These are phyloP conservation scores for Podaxis carcinomalis DNA, from an alignment of 768 basidiomycete genomes.

Conservation along the genomic window DNA sequence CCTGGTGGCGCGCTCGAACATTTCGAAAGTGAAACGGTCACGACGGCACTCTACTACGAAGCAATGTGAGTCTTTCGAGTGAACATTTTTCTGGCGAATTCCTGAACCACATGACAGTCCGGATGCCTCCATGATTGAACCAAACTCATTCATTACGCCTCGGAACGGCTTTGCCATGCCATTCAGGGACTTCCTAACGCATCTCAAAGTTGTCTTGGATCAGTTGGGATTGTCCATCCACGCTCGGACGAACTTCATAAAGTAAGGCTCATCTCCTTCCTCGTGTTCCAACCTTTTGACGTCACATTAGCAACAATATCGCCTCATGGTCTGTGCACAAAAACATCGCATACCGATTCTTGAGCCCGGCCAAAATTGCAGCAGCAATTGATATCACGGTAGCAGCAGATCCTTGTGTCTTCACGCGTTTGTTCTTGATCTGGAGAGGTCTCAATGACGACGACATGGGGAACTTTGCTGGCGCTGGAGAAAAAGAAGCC, in stretches of 20 bases:
- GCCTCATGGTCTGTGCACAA: slow-evolving; percentile 70
- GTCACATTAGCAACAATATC: slow-evolving; percentile 60
- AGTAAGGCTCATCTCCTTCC: slow-evolving; percentile 38
- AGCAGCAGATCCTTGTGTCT: slow-evolving; percentile 75
- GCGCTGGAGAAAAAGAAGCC: slow-evolving; percentile 84
- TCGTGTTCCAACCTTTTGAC: background rate
- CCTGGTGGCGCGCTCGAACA: slow-evolving; percentile 86
- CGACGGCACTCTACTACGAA: slow-evolving; percentile 83
- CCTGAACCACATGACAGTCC: slow-evolving; percentile 45
- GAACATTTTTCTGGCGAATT: background rate
- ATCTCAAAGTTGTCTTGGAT: slow-evolving; percentile 78
- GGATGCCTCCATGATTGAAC: slow-evolving; percentile 72
- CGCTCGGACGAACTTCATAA: slow-evolving; percentile 79
- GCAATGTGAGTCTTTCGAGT: slow-evolving; percentile 52
- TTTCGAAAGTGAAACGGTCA: slow-evolving; percentile 76
- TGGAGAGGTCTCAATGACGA: slow-evolving; percentile 81
- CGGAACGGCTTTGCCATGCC: slow-evolving; percentile 86
- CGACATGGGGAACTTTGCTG: slow-evolving; percentile 68
- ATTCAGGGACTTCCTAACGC: slow-evolving; percentile 73
- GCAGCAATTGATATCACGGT: slow-evolving; percentile 86
- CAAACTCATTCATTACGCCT: slow-evolving; percentile 73
- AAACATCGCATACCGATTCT: slow-evolving; percentile 89
- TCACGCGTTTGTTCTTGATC: slow-evolving; percentile 83
- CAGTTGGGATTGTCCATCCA: slow-evolving; percentile 81
- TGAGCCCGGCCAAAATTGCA: slow-evolving; percentile 73